phyloP scores from a whole-genome alignment of 169 alveolate genomes.

The Eimeria praecox region DNA sequence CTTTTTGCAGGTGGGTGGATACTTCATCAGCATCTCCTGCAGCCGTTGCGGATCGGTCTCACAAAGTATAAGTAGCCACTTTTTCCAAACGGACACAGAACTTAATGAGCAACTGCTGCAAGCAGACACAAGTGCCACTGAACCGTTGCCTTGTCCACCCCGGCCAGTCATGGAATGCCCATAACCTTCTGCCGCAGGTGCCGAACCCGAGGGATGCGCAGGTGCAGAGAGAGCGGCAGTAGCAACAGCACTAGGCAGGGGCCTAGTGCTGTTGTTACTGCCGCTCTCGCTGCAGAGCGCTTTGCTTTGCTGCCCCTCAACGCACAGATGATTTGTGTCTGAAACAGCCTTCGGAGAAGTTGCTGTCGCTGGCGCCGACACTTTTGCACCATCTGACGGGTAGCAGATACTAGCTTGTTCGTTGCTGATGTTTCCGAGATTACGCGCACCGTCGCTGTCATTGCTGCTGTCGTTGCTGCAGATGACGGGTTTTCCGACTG shows the following conservation, averaged over 20 bases:
- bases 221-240: not conserved
- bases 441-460: not conserved
- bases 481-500: not conserved
- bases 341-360: not conserved
- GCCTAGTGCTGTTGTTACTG: not conserved
- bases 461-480: not conserved
- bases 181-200: not conserved
- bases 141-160: not conserved
- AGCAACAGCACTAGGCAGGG: not conserved
- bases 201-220: not conserved
- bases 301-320: too few relatives aligned
- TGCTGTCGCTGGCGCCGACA: not conserved
- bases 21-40: constrained; percentile 38
- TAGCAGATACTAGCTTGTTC: not conserved
- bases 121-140: constrained; percentile 44
- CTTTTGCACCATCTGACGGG: not conserved
- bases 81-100: constrained; percentile 18
- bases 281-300: too few relatives aligned
- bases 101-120: constrained; percentile 58
- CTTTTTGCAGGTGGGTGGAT: constrained; percentile 35
- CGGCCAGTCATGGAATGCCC: not conserved
- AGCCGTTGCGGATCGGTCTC: constrained; percentile 36
- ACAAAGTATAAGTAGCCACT: constrained; percentile 38
- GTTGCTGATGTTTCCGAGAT: not conserved
- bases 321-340: not conserved